Conservation (phyloP, 768 basidiomycete genomes). For the Boletus pseudopeckii region DNA sequence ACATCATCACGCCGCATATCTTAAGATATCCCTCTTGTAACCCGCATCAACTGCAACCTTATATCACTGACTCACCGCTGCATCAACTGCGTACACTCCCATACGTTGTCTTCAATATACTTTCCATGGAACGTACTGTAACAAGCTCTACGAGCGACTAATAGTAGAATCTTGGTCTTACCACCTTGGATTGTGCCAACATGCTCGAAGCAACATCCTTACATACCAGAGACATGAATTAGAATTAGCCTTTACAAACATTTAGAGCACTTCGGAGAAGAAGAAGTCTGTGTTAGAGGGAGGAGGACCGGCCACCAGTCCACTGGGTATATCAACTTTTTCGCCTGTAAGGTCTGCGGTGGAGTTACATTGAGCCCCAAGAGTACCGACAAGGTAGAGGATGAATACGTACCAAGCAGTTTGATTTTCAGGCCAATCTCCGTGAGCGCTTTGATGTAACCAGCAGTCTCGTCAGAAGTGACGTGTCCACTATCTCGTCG, state of each 20-base stretch:
- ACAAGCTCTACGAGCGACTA: slow-evolving; percentile 22
- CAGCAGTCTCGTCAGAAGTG: slow-evolving; percentile 79
- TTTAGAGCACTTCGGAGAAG: slow-evolving; percentile 60
- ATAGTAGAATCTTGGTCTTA: slow-evolving; percentile 17
- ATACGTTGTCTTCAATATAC: slow-evolving; percentile 13
- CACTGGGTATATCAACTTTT: slow-evolving; percentile 83
- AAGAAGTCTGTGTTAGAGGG: slow-evolving; percentile 81
- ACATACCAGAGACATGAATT: slow-evolving; percentile 4
- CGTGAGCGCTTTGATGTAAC: slow-evolving; percentile 81
- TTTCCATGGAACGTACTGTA: slow-evolving; percentile 21
- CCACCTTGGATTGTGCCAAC: neutral
- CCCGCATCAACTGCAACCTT: slow-evolving; percentile 29
- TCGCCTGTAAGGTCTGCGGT: slow-evolving; percentile 81
- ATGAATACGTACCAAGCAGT: slow-evolving; percentile 59
- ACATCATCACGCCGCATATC: slow-evolving; percentile 33
- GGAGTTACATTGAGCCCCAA: neutral
- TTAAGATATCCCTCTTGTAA: slow-evolving; percentile 17
- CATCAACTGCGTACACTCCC: slow-evolving; percentile 56
- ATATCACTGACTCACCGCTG: slow-evolving; percentile 31
- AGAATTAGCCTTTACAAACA: slow-evolving; percentile 17
- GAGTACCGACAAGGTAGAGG: neutral
- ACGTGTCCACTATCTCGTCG: slow-evolving; percentile 80
- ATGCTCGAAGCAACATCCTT: neutral
- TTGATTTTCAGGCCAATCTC: slow-evolving; percentile 93
- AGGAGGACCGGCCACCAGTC: slow-evolving; percentile 71